phyloP scores from a whole-genome alignment of 768 basidiomycete genomes.

The Boletus sensibilis region DNA sequence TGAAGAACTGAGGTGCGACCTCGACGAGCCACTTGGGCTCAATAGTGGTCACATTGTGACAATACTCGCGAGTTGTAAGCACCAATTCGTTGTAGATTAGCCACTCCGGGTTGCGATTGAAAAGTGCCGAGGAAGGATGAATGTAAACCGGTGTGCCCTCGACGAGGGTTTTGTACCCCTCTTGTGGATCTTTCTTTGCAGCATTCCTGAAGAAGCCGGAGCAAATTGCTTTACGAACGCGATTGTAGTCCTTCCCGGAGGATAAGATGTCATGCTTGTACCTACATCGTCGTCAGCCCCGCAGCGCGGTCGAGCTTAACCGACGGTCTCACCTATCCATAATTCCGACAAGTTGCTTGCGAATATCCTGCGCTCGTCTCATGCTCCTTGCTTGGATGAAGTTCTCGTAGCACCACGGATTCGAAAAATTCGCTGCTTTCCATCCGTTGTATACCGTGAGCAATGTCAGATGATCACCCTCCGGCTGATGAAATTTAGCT shows the following conservation, averaged over 20 bases:
- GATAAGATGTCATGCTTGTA: slow-evolving; percentile 98
- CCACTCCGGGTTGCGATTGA: slow-evolving; percentile 97
- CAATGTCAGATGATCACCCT: slow-evolving; percentile 92
- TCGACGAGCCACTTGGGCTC: slow-evolving; percentile 99
- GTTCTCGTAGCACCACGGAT: slow-evolving; percentile 99
- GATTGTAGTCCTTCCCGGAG: slow-evolving; percentile 89
- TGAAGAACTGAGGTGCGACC: slow-evolving; percentile 98
- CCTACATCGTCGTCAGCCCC: slow-evolving; percentile 37
- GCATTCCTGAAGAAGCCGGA: slow-evolving; percentile 98
- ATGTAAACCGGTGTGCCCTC: slow-evolving; percentile 99
- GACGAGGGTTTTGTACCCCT: slow-evolving; percentile 96
- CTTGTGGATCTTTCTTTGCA: slow-evolving; percentile 97
- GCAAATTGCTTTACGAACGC: slow-evolving; percentile 91
- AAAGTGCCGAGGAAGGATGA: slow-evolving; percentile 94
- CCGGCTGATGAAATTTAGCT: slow-evolving; percentile 98
- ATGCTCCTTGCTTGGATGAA: slow-evolving; percentile 98
- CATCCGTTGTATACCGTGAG: slow-evolving; percentile 98
- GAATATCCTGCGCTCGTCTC: slow-evolving; percentile 94
- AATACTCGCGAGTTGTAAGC: slow-evolving; percentile 93
- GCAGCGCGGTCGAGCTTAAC: neutral
- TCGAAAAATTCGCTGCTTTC: slow-evolving; percentile 94
- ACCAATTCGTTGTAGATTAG: slow-evolving; percentile 94
- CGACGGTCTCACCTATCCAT: slow-evolving; percentile 81
- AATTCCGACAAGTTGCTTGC: slow-evolving; percentile 96
- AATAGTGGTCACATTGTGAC: slow-evolving; percentile 89